These are phyloP conservation scores for Entophlyctis luteolus DNA, from an alignment of 192 early-diverging fungal species.

Conservation along the genomic window DNA sequence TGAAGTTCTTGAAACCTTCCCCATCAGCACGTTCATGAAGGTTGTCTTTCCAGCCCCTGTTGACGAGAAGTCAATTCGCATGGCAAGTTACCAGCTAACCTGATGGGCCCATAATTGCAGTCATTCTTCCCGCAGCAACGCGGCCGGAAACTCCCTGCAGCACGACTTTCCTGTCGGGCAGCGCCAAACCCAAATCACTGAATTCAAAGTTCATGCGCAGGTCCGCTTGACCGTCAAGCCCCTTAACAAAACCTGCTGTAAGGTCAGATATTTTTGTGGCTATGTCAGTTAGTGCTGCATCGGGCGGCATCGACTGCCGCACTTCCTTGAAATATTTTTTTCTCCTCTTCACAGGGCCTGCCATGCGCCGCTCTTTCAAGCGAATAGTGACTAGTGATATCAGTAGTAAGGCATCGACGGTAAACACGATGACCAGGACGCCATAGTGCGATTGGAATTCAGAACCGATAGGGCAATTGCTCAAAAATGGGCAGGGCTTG, in stretches of 20 bases:
- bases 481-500: conserved; percentile 25
- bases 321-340: neutral
- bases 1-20: conserved; percentile 30
- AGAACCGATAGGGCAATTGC: conserved; percentile 30
- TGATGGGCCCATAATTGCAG: conserved; percentile 91
- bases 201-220: conserved; percentile 40
- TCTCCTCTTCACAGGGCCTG: neutral
- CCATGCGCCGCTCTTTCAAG: conserved; percentile 5
- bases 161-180: conserved; percentile 52
- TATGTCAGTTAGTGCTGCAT: neutral
- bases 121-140: conserved; percentile 66
- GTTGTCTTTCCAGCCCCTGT: conserved; percentile 40
- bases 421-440: conserved; percentile 1
- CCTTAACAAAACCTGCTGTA: conserved; percentile 18
- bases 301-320: neutral
- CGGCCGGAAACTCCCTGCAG: conserved; percentile 69
- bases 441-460: conserved; percentile 21
- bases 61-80: neutral
- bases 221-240: conserved; percentile 5
- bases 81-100: conserved; percentile 37
- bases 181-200: conserved; percentile 32
- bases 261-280: conserved; percentile 4
- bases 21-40: conserved; percentile 45
- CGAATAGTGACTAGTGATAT: conserved; percentile 25
- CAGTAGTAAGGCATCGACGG: conserved; percentile 25